Base-by-base conservation (phyloP, 139 green algal genomes). In the Astrephomene gubernaculifera region DNA sequence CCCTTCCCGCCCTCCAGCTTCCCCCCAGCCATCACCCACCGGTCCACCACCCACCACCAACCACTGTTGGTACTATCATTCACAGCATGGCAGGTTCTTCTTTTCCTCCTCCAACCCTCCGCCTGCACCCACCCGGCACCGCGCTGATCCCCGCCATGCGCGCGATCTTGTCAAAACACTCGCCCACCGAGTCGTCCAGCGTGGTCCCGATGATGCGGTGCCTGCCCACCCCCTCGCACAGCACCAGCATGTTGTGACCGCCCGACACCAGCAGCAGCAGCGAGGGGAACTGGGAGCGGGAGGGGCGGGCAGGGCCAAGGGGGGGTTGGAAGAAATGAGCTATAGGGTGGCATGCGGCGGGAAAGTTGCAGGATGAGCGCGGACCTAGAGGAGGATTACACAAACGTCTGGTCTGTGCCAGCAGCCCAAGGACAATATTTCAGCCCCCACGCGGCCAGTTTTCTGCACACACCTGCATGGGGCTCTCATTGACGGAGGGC, bases 121-220 rank as follows among this genome's bases (percentile, higher is more conserved):
- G 17, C 19, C 19, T 65, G 19, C 19, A 27, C 72, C 17, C 35
- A 67, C 82, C 94, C 60, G 94, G 95, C 25, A 89, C 76, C 19
- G 95, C 75, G 12, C 92, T 86, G 29, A 99, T 90, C 0, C 96
- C 96, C 44, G 70, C 74, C 74, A 99, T 79, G 0, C 97, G 90
- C 0, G 97, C 97, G 22, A 97, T 92, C 87, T 99, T 99, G 90
- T 99, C 97, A 87, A 97, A 99, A 19, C 94, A 94, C 90, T 97
- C 94, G 0, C 90, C 90, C 74, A 91, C 82, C 9, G 81, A 90
- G 72, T 92, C 90, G 44, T 91, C 88, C 44, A 91, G 81, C 2
- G 88, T 89, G 67, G 88, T 91, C 49, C 86, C 86, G 17, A 81
- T 54, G n/a, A 96, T 93, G 38, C 83, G 82, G 86, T 93, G 87